A percentile compares a stretch with the other conserved stretches of the same genome.
Evolutionary conservation across 2,329 filamentous ascomycete species (phyloP).

Genomic region (Didymella keratinophila): DNA sequence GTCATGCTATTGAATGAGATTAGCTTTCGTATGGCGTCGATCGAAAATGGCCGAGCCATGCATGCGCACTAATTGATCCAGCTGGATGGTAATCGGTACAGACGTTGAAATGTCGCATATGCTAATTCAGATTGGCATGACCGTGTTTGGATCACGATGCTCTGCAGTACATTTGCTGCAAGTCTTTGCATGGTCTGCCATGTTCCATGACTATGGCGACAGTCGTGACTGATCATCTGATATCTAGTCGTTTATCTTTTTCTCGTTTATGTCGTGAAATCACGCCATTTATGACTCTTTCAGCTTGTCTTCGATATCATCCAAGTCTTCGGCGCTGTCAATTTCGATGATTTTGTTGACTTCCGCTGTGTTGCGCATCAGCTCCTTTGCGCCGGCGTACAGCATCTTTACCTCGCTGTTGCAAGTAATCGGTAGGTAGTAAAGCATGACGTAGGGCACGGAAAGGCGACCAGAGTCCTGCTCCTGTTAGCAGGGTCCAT

Average conservation of each 20-base stretch:
- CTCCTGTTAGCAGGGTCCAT: background rate
- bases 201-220: background rate
- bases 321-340: slow-evolving; percentile 78
- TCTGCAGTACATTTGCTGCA: background rate
- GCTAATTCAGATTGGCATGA: background rate
- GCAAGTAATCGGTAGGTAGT: slow-evolving; percentile 92
- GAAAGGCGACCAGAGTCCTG: slow-evolving; percentile 83
- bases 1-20: background rate
- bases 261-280: background rate
- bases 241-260: background rate
- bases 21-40: slow-evolving; percentile 2
- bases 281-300: slow-evolving; percentile 31
- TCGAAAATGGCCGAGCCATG: background rate
- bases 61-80: background rate
- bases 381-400: slow-evolving; percentile 93
- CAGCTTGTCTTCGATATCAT: slow-evolving; percentile 78
- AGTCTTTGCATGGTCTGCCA: background rate
- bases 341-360: slow-evolving; percentile 89
- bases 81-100: background rate
- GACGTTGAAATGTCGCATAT: background rate
- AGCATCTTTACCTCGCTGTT: slow-evolving; percentile 89
- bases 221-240: background rate
- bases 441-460: slow-evolving; percentile 92
- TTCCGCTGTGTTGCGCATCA: slow-evolving; percentile 92
- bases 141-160: background rate